Conservation (phyloP, 345 rosid genomes). For the Mallotus nudiflorus region DNA sequence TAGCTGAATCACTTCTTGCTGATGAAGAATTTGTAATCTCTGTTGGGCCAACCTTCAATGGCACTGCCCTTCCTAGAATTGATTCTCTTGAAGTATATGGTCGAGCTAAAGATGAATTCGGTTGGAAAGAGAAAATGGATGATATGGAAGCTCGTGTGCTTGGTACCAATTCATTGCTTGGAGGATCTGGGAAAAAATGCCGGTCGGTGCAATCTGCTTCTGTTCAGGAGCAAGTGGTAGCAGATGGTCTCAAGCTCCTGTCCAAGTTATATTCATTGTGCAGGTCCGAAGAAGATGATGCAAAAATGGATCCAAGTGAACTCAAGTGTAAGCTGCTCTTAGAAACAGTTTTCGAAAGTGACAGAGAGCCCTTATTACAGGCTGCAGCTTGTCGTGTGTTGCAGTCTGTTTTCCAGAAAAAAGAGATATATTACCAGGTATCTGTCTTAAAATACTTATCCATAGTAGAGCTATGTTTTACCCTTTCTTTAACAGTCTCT, state of each 20-base stretch:
- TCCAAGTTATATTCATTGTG: conserved; percentile 61
- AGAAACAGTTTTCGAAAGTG: conserved; percentile 85
- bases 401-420: conserved; percentile 80
- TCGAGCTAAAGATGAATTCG: conserved; percentile 97
- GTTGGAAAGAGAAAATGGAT: conserved; percentile 99
- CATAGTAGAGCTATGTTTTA: neutral
- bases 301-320: conserved; percentile 47
- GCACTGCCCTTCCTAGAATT: conserved; percentile 78
- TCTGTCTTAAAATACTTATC: neutral
- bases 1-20: conserved; percentile 94
- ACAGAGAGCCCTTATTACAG: conserved; percentile 83
- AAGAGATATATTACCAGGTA: conserved; percentile 88
- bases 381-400: conserved; percentile 86
- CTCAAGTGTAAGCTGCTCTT: conserved; percentile 80
- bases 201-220: conserved; percentile 64
- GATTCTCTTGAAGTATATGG: conserved; percentile 96
- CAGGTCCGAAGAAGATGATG: conserved; percentile 57
- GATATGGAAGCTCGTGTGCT: conserved; percentile 97
- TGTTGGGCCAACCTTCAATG: conserved; percentile 83
- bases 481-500: neutral
- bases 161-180: conserved; percentile 64
- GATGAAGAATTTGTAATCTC: conserved; percentile 89
- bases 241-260: conserved; percentile 88
- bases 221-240: conserved; percentile 83
- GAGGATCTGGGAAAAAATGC: conserved; percentile 68